Conservation (phyloP, 192 early-diverging fungal genomes). For the Entophlyctis luteolus region DNA sequence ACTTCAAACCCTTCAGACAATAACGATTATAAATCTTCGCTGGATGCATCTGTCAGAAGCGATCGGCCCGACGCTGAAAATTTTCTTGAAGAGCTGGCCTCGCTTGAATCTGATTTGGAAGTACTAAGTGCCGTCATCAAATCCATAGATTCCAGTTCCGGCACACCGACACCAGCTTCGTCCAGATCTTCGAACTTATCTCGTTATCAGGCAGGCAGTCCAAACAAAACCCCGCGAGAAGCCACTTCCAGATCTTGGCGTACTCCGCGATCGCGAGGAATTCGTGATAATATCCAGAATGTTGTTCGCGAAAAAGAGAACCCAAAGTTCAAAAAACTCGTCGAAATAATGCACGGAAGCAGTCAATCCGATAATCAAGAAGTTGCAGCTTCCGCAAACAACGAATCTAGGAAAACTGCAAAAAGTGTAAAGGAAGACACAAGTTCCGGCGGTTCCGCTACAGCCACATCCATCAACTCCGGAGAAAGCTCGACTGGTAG, state of each 20-base stretch:
- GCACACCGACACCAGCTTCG: conserved; percentile 14
- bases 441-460: too few relatives aligned
- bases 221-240: neutral
- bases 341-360: too few relatives aligned
- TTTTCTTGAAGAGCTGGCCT: conserved; percentile 45
- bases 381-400: too few relatives aligned
- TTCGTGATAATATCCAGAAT: neutral
- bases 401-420: too few relatives aligned
- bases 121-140: conserved; percentile 25
- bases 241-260: neutral
- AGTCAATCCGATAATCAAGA: too few relatives aligned
- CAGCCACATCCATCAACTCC: too few relatives aligned
- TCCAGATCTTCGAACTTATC: neutral
- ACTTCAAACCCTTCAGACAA: neutral
- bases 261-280: neutral
- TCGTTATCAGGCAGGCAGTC: conserved; percentile 23
- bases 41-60: neutral
- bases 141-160: neutral
- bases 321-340: too few relatives aligned
- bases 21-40: neutral
- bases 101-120: conserved; percentile 49
- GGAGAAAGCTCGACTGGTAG: too few relatives aligned
- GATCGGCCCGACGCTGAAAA: conserved; percentile 20
- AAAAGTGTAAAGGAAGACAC: too few relatives aligned
- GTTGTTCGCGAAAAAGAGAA: too few relatives aligned